Evolutionary conservation across 2,329 filamentous ascomycete genomes (phyloP), one percentile per base, ranked within the genome.

Genomic region (Cytospora piceicola): DNA sequence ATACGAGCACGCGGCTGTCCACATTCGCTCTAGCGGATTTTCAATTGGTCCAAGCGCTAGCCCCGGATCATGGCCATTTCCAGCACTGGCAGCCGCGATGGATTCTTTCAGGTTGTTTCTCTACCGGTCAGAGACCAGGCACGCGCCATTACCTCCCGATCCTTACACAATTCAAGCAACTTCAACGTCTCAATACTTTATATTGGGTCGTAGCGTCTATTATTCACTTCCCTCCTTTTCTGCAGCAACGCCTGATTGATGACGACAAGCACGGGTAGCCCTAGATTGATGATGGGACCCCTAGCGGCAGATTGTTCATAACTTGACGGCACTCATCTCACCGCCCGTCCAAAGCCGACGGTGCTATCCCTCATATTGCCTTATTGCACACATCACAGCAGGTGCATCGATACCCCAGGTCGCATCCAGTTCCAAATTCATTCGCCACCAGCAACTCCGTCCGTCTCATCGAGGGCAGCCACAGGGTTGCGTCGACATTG

Each of bases 1-100:
- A 24, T 24, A 20, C 20, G 46, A 20, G 46, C n/a, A 49, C 46
- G 24, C 46, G 46, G 46, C 46, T 49, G 46, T 24, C 46, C 46
- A 49, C 11, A 49, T 49, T 49, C n/a, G 24, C 46, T 49, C 46
- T 49, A 49, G 53, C 20, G 53, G 53, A 9, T 46, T 36, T 63
- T 24, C 61, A 39, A 63, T 63, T 63, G 61, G 61, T 36, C 42
- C 29, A 46, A 57, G 61, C 61, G 56, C 61, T 56, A 55, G 61
- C 61, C 61, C 46, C 53, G 51, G 61, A 29, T n/a, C 61, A 52
- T 57, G 61, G 39, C 29, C 61, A 52, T 57, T 63, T 63, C 61
- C 60, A 57, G 53, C 61, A 63, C 51, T 57, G 56, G 61, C 61
- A 63, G 51, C 57, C 61, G 61, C 53, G 61, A 63, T 63, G 53